Evolutionary conservation across 225 moss, liverwort and hornwort species (phyloP).

Genomic region (Physcomitrium patens): DNA sequence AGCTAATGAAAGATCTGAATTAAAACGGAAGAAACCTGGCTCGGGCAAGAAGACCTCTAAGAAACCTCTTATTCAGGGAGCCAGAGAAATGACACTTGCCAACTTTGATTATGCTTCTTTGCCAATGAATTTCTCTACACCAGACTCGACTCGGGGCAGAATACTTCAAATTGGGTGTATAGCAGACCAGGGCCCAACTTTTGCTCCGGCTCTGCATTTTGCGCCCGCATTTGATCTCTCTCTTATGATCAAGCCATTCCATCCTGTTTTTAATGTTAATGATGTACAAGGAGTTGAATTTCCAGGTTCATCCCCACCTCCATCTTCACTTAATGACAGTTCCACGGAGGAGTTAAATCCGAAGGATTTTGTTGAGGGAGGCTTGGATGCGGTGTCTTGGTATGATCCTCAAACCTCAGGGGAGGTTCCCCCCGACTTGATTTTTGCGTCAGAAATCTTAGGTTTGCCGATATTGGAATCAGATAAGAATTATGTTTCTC

Average conservation of each 20-base stretch:
- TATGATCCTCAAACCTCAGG: slow-evolving; percentile 62
- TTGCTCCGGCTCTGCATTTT: slow-evolving; percentile 83
- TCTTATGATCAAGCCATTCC: slow-evolving; percentile 69
- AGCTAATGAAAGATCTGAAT: slow-evolving; percentile 55
- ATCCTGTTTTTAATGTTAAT: slow-evolving; percentile 31
- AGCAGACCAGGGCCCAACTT: slow-evolving; percentile 78
- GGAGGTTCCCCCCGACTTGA: slow-evolving; percentile 39
- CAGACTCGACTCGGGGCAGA: slow-evolving; percentile 77
- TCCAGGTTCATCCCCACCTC: slow-evolving; percentile 38
- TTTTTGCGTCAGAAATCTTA: slow-evolving; percentile 47
- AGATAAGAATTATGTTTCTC: slow-evolving; percentile 25
- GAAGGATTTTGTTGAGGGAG: slow-evolving; percentile 50
- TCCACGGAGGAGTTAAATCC: slow-evolving; percentile 39
- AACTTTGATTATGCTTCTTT: slow-evolving; percentile 68
- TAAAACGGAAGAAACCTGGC: slow-evolving; percentile 58
- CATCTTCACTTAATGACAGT: slow-evolving; percentile 46
- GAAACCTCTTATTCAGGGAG: slow-evolving; percentile 45
- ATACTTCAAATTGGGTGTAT: slow-evolving; percentile 84
- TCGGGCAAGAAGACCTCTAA: slow-evolving; percentile 54
- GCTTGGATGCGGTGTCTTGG: slow-evolving; percentile 63
- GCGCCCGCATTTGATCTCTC: slow-evolving; percentile 97
- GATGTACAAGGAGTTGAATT: slow-evolving; percentile 42
- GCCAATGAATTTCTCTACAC: slow-evolving; percentile 74
- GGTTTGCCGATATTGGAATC: slow-evolving; percentile 46
- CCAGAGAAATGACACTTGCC: slow-evolving; percentile 55